A percentile compares a stretch with the other conserved stretches of the same genome.
Conservation (phyloP, 805 yeast species). For the Saccharomycopsis sp. region DNA sequence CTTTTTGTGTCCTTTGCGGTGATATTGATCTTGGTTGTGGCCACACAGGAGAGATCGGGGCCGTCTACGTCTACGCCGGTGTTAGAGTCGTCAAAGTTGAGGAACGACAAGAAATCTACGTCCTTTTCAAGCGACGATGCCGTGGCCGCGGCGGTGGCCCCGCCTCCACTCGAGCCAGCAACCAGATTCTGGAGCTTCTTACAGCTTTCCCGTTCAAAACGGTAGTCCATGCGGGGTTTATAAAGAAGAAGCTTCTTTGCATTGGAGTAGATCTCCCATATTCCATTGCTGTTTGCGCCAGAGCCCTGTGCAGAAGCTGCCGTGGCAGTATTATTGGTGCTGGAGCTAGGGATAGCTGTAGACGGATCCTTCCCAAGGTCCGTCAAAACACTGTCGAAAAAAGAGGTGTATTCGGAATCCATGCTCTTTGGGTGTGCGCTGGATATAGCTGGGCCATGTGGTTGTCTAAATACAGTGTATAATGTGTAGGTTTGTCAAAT, state of each 20-base stretch:
- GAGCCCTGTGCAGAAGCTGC: not conserved
- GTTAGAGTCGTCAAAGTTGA: slow-evolving; percentile 7
- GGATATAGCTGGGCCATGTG: not conserved
- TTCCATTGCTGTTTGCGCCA: slow-evolving; percentile 3
- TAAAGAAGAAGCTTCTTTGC: slow-evolving; percentile 28
- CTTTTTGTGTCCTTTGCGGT: not conserved
- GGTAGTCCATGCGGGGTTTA: slow-evolving; percentile 29
- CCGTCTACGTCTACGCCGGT: not conserved
- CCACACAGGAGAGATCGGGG: not conserved
- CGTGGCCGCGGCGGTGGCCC: not conserved
- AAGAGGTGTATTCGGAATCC: slow-evolving; percentile 1
- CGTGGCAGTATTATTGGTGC: not conserved
- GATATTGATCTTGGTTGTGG: slow-evolving; percentile 8
- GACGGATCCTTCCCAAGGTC: not conserved
- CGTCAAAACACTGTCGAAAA: not conserved
- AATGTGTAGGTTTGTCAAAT: too few species aligned
- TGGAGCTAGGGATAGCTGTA: not conserved
- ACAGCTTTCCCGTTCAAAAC: slow-evolving; percentile 27
- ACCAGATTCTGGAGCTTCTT: slow-evolving; percentile 21
- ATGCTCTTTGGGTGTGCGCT: not conserved
- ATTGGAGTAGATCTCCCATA: slow-evolving; percentile 31
- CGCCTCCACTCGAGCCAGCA: slow-evolving; percentile 13
- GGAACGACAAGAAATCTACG: slow-evolving; percentile 4
- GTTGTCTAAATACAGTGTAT: too few species aligned
- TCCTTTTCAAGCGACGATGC: not conserved